phyloP scores from a whole-genome alignment of 1,139 yeast genomes.

The Magnusiomyces clavatus region DNA sequence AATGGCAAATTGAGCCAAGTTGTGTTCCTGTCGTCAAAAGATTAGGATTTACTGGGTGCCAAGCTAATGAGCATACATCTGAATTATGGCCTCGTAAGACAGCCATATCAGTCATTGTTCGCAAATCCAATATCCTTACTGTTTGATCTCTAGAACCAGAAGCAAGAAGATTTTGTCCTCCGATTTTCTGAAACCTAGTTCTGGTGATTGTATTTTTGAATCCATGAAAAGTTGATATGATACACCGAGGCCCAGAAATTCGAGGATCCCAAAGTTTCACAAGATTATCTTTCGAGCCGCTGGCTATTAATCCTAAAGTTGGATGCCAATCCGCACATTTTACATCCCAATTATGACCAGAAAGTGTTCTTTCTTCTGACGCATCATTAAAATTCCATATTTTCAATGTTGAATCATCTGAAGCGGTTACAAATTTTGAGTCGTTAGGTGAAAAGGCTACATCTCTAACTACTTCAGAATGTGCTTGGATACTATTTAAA shows the following conservation, averaged over 20 bases:
- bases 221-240: slow-evolving; percentile 78
- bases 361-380: slow-evolving; percentile 66
- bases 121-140: slow-evolving; percentile 75
- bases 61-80: slow-evolving; percentile 76
- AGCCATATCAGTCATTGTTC: slow-evolving; percentile 72
- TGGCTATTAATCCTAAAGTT: slow-evolving; percentile 54
- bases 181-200: slow-evolving; percentile 65
- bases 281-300: slow-evolving; percentile 84
- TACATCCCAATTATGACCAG: slow-evolving; percentile 98
- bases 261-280: slow-evolving; percentile 97
- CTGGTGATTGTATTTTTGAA: slow-evolving; percentile 89
- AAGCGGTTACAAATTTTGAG: slow-evolving; percentile 80
- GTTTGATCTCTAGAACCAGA: slow-evolving; percentile 86
- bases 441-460: slow-evolving; percentile 87
- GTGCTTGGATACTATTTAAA: slow-evolving; percentile 71
- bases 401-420: slow-evolving; percentile 84
- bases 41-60: slow-evolving; percentile 89
- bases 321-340: slow-evolving; percentile 98
- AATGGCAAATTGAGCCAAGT: slow-evolving; percentile 81
- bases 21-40: slow-evolving; percentile 80
- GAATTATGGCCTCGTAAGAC: slow-evolving; percentile 74
- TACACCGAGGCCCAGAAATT: slow-evolving; percentile 49
- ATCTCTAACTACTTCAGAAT: slow-evolving; percentile 77
- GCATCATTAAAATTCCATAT: slow-evolving; percentile 95
- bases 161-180: slow-evolving; percentile 65